Evolutionary conservation across 495 filamentous ascomycete species (phyloP).

Genomic region (Aspergillus nidulans): DNA sequence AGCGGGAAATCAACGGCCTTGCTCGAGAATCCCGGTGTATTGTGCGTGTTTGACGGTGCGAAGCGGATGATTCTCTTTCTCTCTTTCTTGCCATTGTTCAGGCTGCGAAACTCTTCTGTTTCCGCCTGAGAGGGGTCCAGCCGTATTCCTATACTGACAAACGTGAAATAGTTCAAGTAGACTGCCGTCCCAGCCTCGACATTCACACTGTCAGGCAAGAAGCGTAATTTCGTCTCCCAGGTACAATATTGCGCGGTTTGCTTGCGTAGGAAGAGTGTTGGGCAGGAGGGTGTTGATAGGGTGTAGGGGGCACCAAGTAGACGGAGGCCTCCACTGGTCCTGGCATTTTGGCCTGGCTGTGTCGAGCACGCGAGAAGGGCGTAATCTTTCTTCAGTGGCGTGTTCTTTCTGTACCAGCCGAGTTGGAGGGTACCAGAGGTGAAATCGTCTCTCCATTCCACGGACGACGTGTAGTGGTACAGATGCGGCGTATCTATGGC

Average conservation of each 20-base stretch:
- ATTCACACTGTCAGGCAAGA: slow-evolving; percentile 22
- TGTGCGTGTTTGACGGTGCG: slow-evolving; percentile 7
- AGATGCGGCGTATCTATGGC: slow-evolving; percentile 26
- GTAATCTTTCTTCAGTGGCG: slow-evolving; percentile 29
- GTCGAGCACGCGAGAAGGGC: slow-evolving; percentile 15
- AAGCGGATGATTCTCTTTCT: slow-evolving; percentile 19
- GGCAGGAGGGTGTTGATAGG: slow-evolving; percentile 34
- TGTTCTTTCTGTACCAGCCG: slow-evolving; percentile 45
- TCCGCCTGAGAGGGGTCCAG: not conserved
- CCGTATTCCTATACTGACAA: slow-evolving; percentile 34
- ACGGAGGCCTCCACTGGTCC: slow-evolving; percentile 18
- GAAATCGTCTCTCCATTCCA: slow-evolving; percentile 41
- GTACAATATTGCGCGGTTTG: slow-evolving; percentile 31
- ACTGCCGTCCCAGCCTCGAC: slow-evolving; percentile 39
- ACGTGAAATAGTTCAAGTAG: slow-evolving; percentile 41
- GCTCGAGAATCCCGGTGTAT: not conserved
- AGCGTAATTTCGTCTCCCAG: slow-evolving; percentile 34
- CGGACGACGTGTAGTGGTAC: slow-evolving; percentile 18
- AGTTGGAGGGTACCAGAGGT: slow-evolving; percentile 18
- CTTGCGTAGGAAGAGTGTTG: slow-evolving; percentile 42
- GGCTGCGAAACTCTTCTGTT: no score
- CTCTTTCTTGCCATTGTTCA: no score
- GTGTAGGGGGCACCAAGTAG: slow-evolving; percentile 40
- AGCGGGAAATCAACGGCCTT: slow-evolving; percentile 12
- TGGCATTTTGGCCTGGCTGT: not conserved